Conservation (phyloP, 768 basidiomycete genomes). For the Pisolithus microcarpus region DNA sequence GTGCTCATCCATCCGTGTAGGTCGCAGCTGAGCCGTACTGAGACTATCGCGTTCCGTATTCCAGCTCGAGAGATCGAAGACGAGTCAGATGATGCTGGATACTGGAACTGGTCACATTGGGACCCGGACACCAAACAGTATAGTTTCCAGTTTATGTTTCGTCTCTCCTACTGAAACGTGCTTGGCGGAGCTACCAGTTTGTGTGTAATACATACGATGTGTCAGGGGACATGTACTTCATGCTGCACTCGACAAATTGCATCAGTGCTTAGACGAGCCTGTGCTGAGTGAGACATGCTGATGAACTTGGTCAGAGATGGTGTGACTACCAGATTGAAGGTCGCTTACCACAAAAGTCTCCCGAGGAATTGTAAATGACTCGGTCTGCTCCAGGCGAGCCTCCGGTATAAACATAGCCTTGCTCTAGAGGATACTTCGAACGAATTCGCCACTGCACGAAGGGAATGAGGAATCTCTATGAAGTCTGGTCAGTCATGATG, state of each 20-base stretch:
- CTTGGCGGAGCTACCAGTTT: background rate
- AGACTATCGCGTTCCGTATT: constrained; percentile 98
- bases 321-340: background rate
- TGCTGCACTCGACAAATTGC: constrained; percentile 1
- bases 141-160: constrained; percentile 97
- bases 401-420: constrained; percentile 16
- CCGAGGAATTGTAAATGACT: constrained; percentile 8
- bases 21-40: constrained; percentile 99
- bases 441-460: constrained; percentile 15
- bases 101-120: constrained; percentile 99
- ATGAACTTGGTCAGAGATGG: background rate
- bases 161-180: constrained; percentile 35
- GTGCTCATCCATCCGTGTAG: constrained; percentile 42
- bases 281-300: constrained; percentile 4
- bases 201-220: background rate
- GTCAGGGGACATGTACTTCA: background rate
- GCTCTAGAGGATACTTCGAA: constrained; percentile 20
- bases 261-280: background rate
- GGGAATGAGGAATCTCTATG: constrained; percentile 18
- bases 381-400: constrained; percentile 25
- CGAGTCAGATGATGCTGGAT: constrained; percentile 81
- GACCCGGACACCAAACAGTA: constrained; percentile 99
- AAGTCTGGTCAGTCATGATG: background rate
- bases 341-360: constrained; percentile 1
- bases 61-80: constrained; percentile 97